A percentile compares a stretch with the other conserved stretches of the same genome.
Evolutionary conservation across 345 rosid species (phyloP).

Genomic region (Balakata baccata): DNA sequence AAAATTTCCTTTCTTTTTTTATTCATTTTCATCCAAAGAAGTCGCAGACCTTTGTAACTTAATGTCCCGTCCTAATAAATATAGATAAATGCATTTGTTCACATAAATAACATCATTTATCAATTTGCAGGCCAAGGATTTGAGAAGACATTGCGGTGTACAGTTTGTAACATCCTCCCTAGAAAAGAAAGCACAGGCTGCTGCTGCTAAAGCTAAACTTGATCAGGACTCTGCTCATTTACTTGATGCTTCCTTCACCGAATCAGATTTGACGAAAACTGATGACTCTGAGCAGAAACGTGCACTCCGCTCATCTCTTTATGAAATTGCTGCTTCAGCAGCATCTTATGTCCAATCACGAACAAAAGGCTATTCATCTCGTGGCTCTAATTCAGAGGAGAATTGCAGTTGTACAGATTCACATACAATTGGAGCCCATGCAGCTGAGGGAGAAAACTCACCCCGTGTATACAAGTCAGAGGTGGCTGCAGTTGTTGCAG

Average conservation of each 20-base stretch:
- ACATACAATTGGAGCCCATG: slow-evolving; percentile 11
- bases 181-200: slow-evolving; percentile 69
- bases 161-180: slow-evolving; percentile 73
- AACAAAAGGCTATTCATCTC: slow-evolving; percentile 40
- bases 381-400: slow-evolving; percentile 25
- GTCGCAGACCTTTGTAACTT: not conserved
- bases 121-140: slow-evolving; percentile 44
- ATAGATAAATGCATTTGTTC: not conserved
- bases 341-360: slow-evolving; percentile 68
- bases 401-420: slow-evolving; percentile 17
- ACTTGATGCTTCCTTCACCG: slow-evolving; percentile 21
- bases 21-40: slow-evolving; percentile 2
- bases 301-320: slow-evolving; percentile 44
- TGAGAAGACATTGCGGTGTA: slow-evolving; percentile 61
- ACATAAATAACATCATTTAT: slow-evolving; percentile 1
- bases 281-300: slow-evolving; percentile 27
- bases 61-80: too few species aligned
- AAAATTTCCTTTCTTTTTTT: not conserved
- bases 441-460: slow-evolving; percentile 27
- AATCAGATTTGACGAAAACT: slow-evolving; percentile 4
- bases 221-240: slow-evolving; percentile 47
- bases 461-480: slow-evolving; percentile 55
- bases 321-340: slow-evolving; percentile 90
- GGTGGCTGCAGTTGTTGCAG: slow-evolving; percentile 75
- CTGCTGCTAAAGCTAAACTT: slow-evolving; percentile 48